These are phyloP conservation scores for Xylaria sp. DNA, from an alignment of 495 filamentous ascomycete species.

Conservation along the genomic window DNA sequence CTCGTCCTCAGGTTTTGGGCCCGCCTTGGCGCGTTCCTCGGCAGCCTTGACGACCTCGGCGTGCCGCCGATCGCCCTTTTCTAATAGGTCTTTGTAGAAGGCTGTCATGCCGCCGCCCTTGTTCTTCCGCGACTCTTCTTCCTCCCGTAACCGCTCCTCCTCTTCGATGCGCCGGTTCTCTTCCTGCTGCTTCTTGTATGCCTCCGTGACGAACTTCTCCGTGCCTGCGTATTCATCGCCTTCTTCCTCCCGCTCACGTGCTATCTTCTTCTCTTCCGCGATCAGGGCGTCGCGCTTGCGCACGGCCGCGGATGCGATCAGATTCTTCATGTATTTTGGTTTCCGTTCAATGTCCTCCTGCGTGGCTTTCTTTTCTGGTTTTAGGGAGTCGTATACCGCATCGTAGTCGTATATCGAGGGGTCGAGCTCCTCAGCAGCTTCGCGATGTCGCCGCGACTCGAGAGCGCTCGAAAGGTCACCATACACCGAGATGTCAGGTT, in stretches of 20 bases:
- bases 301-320: slow-evolving; percentile 81
- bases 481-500: slow-evolving; percentile 51
- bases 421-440: slow-evolving; percentile 66
- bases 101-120: slow-evolving; percentile 79
- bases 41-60: slow-evolving; percentile 70
- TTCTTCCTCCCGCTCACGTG: slow-evolving; percentile 88
- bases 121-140: slow-evolving; percentile 70
- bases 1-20: slow-evolving; percentile 49
- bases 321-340: slow-evolving; percentile 83
- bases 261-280: slow-evolving; percentile 85
- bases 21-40: slow-evolving; percentile 67
- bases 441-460: slow-evolving; percentile 61
- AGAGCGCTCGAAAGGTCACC: slow-evolving; percentile 62
- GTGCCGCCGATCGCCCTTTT: slow-evolving; percentile 78
- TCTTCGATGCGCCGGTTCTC: slow-evolving; percentile 79
- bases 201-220: slow-evolving; percentile 95
- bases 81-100: slow-evolving; percentile 85
- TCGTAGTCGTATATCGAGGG: slow-evolving; percentile 81
- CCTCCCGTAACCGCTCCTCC: slow-evolving; percentile 76
- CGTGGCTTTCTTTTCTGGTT: slow-evolving; percentile 49
- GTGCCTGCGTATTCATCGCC: slow-evolving; percentile 95
- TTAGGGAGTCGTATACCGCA: slow-evolving; percentile 70
- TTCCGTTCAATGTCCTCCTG: slow-evolving; percentile 56
- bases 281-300: slow-evolving; percentile 89
- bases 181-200: slow-evolving; percentile 92